Evolutionary conservation across 1,284 basidiomycete genomes (phyloP), one percentile per base, ranked within the genome.

Genomic region (Sporisorium graminicola): DNA sequence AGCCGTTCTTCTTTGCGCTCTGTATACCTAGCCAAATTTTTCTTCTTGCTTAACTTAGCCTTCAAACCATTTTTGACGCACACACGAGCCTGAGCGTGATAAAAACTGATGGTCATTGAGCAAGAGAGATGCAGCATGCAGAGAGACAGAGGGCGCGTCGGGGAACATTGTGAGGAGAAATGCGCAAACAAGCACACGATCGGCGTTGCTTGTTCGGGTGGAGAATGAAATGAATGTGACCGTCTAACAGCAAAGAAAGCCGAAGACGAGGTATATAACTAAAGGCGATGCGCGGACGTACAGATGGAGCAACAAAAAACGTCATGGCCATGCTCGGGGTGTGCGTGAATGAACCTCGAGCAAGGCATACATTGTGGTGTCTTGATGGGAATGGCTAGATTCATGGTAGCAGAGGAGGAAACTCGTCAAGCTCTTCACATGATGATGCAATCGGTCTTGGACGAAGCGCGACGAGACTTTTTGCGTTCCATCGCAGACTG

Each of bases 391-490:
- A 43, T 20, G 40, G 40, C 40, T n/a, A 10, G 40, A 14, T 4
- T 40, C 16, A 18, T 40, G 18, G n/a, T 20, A 29, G 46, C 42
- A 40, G 24, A 20, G 22, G n/a, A 40, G 14, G 13, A 6, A 14
- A 13, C n/a, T n/a, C n/a, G n/a, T n/a, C n/a, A 5, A n/a, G 27
- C 13, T 26, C 54, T 13, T 77, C 62, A 78, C 72, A 74, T 72
- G 35, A 78, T 57, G 53, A 58, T 51, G 56, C 76, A 78, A 49
- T 78, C 76, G 16, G 66, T 46, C 62, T 73, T 78, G 46, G 65
- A 60, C 31, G 72, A 69, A 16, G 60, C 69, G 6, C 67, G 53
- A 13, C 73, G 61, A 20, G 72, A 75, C 37, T 69, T 75, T 47
- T 72, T 72, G 43, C 69, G 65, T 16, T 78, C 72, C 18, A 59